Evolutionary conservation across 2,329 filamentous ascomycete genomes (phyloP), one percentile per base, ranked within the genome.

Genomic region (Cytospora mali): DNA sequence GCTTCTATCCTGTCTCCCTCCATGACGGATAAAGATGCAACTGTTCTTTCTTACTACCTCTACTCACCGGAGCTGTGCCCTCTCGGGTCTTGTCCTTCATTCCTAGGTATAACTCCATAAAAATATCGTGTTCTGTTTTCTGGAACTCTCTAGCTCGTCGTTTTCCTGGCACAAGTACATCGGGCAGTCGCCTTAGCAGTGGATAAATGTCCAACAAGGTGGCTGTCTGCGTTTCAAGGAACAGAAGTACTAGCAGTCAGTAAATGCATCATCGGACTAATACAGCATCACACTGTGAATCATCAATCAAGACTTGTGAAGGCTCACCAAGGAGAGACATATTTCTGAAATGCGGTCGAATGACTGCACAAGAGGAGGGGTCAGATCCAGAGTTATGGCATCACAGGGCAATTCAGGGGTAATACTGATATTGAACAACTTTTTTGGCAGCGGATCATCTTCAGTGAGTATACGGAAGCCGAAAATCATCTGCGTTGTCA

Each of bases 401-500:
- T n/a, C n/a, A n/a, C n/a, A n/a, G n/a, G n/a, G n/a, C n/a, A n/a
- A n/a, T n/a, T n/a, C n/a, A n/a, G n/a, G n/a, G n/a, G n/a, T n/a
- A n/a, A 31, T 6, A 31, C 29, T 31, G 6, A 31, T 11, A 14
- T 39, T 21, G 21, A 55, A 55, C 7, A 25, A 7, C 23, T 55
- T 18, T 65, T 74, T 71, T 56, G 81, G 70, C 28, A 75, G 74
- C 6, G 72, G 69, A 52, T 82, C 75, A 5, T 80, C 73, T 65
- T 77, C 72, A 0, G 68, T 75, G 0, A 71, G 68, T 7, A 74
- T 74, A 5, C 79, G 75, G 65, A 75, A 80, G 13, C 80, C 81
- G 57, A 80, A 83, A 0, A 80, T 72, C 75, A 83, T 82, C 3
- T 76, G 76, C 0, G 80, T 82, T 0, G 78, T 79, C 13, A 84